Evolutionary conservation across 192 early-diverging fungal species (phyloP), one percentile per base, ranked within the genome.

Genomic region (Kickxella alabastrina): DNA sequence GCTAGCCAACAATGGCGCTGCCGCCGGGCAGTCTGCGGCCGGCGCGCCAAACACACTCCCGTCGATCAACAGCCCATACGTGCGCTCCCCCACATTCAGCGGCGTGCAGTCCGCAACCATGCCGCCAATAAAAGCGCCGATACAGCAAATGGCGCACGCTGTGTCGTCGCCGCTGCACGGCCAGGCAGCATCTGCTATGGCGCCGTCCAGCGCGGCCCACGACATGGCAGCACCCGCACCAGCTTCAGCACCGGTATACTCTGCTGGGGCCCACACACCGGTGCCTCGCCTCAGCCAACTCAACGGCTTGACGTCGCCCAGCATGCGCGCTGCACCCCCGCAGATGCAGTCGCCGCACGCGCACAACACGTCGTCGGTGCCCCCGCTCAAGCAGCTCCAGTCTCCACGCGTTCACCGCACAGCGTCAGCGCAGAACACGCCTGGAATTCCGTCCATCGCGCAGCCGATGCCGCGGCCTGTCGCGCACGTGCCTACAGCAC

Each of bases 81-180:
- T 53, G 47, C 73, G 73, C 35, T 69, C 73, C 29, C 66, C 73
- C 14, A 52, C 66, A 17, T 76, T 69, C 37, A 39, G 53, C 13
- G 62, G 57, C 43, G 23, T 52, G 13, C 53, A 41, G 43, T 42
- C 51, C 2, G 17, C 54, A 12, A 26, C 43, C 26, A 57, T 62
- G 6, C 57, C 66, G 31, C 54, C 57, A 10, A 65, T 69, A 35
- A 76, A 69, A 27, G 42, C 41, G 37, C 54, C 49, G 21, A 49
- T 36, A 36, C 66, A 57, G 42, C 55, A 23, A 32, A 31, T 44
- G 8, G 25, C 43, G 0, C 65, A 76, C 23, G 43, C 66, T 2
- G 53, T 49, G 14, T 69, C 62, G 5, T 69, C 66, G 21, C 58
- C 73, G 29, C 40, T 61, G 24, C 48, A 62, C 36, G 67, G 51